Evolutionary conservation across 2,329 filamentous ascomycete genomes (phyloP), one percentile per base, ranked within the genome.

Genomic region (Claviceps maximensis): DNA sequence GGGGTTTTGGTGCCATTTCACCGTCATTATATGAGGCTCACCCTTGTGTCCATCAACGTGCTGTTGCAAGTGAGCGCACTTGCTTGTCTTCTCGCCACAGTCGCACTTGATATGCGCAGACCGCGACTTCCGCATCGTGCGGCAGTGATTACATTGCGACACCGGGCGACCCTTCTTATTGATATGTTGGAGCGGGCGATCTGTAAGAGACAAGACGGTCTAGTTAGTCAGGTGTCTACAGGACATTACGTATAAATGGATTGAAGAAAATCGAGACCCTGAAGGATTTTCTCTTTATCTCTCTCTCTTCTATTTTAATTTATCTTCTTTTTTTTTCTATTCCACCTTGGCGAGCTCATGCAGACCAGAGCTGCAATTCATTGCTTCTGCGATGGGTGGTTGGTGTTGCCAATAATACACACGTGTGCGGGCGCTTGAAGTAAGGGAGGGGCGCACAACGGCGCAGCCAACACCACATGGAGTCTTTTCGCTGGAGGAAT

Each of bases 151-250:
- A 73, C 93, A 98, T 83, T 98, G 93, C 63, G 93, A 95, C 62
- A 97, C 89, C 57, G 93, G 93, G 58, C 91, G 87, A 65, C 91
- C 91, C 76, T 97, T 97, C 71, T 95, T 95, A 71, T 94, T 94
- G 74, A 96, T 95, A 69, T 95, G 89, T 65, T 88, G 86, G 59
- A 97, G 80, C 59, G 87, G 87, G 61, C 91, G 88, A 70, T 96
- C 93, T 95, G 63, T 3, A 46, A 36, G 25, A 17, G 25, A 49
- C 13, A 51, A 49, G 19, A 56, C 12, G 29, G 33, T 17, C 13
- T 42, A 23, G 31, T 50, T 31, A 46, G 47, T 25, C 36, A 21
- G 15, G 19, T 36, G 27, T 38, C 17, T 44, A 10, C n/a, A 21
- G 6, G 19, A 23, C 13, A 8, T 36, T 41, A 7, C 9, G 17